Conservation (phyloP, 805 yeast species). For the Starmera dryadoides region DNA sequence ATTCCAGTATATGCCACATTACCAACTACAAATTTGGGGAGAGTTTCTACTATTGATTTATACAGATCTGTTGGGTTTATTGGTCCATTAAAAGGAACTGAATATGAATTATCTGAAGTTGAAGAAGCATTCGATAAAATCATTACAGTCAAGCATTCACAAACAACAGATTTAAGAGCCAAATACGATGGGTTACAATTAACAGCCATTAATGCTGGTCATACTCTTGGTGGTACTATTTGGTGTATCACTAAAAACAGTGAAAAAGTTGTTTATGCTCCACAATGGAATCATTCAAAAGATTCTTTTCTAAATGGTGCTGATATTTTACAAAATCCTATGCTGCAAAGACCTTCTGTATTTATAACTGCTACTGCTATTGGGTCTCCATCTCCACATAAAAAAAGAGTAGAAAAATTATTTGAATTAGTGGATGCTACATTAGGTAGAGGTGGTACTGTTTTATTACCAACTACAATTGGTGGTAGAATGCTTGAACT, state of each 20-base stretch:
- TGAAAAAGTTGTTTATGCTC: constrained; percentile 82
- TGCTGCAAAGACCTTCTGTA: constrained; percentile 75
- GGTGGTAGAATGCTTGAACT: constrained; percentile 80
- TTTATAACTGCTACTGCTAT: constrained; percentile 66
- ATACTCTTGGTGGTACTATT: constrained; percentile 86
- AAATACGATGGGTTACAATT: constrained; percentile 52
- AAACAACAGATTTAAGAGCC: constrained; percentile 58
- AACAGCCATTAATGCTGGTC: constrained; percentile 88
- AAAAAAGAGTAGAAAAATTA: constrained; percentile 56
- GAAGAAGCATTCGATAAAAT: constrained; percentile 76
- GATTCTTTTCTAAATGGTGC: constrained; percentile 80
- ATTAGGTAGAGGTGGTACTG: constrained; percentile 70
- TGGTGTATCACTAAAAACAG: constrained; percentile 72
- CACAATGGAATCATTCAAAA: constrained; percentile 90
- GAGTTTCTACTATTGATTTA: constrained; percentile 76
- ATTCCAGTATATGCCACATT: constrained; percentile 81
- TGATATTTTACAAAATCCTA: constrained; percentile 48
- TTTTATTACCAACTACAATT: constrained; percentile 72
- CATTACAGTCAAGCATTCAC: constrained; percentile 67
- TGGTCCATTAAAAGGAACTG: constrained; percentile 58
- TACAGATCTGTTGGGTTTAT: constrained; percentile 67
- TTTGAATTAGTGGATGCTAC: constrained; percentile 57
- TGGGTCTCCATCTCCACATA: constrained; percentile 59
- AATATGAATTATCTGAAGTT: constrained; percentile 62
- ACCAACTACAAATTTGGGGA: constrained; percentile 84